These are phyloP conservation scores for Cinchona pubescens DNA, from an alignment of 257 asterid genomes.

Conservation along the genomic window DNA sequence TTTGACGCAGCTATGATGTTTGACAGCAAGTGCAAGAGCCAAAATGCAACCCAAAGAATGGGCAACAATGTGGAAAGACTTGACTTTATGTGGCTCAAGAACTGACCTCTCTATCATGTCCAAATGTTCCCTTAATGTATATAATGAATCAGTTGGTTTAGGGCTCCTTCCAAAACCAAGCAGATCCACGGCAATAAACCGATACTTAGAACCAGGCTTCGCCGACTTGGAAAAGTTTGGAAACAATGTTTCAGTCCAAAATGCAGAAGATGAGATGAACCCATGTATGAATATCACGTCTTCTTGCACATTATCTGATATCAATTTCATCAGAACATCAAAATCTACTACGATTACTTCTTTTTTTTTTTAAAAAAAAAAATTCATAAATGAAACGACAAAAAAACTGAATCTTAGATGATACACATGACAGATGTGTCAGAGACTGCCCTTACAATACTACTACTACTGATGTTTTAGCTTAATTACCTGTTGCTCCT, in stretches of 20 bases:
- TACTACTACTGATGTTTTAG: not conserved
- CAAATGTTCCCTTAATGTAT: conserved; percentile 77
- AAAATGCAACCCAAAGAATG: conserved; percentile 92
- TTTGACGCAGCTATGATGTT: conserved; percentile 55
- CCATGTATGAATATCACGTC: conserved; percentile 93
- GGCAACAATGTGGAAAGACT: conserved; percentile 87
- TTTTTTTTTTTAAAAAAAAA: no score
- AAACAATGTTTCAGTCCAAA: conserved; percentile 90
- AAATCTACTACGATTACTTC: not conserved
- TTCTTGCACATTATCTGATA: conserved; percentile 57
- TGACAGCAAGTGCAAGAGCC: conserved; percentile 87
- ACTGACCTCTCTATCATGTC: conserved; percentile 90
- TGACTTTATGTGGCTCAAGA: conserved; percentile 60
- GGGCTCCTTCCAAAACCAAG: conserved; percentile 95
- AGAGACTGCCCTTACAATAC: no score
- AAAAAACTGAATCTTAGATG: no score
- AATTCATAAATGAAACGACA: no score
- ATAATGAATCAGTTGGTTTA: conserved; percentile 74
- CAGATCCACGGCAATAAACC: conserved; percentile 83
- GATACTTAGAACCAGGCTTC: conserved; percentile 62
- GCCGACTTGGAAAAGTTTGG: conserved; percentile 70
- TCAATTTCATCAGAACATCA: not conserved
- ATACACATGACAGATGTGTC: no score
- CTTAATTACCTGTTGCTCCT: conserved; percentile 59
- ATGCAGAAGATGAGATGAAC: conserved; percentile 81